Percentiles rank a stretch among this genome's conserved stretches.
These are phyloP conservation scores for Blastocystis sp. DNA, from an alignment of 352 stramenopile species.

Conservation along the genomic window DNA sequence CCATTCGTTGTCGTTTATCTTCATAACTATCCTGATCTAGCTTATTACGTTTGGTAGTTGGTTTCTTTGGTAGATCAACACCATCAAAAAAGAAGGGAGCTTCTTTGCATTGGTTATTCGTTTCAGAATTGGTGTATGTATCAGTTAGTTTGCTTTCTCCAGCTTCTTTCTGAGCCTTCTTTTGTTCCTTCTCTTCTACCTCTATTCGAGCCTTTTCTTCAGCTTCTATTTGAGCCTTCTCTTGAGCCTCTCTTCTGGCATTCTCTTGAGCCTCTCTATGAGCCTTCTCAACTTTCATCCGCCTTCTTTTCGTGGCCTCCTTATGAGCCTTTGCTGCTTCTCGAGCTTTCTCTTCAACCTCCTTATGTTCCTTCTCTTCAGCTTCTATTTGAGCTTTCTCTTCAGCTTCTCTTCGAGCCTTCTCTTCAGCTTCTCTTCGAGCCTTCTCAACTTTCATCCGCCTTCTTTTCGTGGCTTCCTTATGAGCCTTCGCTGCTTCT, in stretches of 20 bases:
- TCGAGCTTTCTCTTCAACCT: background rate
- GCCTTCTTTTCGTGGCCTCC: background rate
- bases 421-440: background rate
- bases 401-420: conserved; percentile 3
- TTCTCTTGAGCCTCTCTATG: background rate
- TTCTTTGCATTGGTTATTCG: background rate
- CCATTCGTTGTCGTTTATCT: background rate
- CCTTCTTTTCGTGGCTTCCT: background rate
- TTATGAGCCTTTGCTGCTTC: background rate
- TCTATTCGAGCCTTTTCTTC: background rate
- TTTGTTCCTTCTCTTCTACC: background rate
- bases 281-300: too few relatives aligned
- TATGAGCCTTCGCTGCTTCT: background rate
- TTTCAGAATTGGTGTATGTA: background rate
- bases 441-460: too few relatives aligned
- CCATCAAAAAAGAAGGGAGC: too few relatives aligned
- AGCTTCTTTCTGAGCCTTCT: background rate
- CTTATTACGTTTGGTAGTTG: background rate
- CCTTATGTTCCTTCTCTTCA: background rate
- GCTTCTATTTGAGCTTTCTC: background rate
- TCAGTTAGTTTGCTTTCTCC: background rate
- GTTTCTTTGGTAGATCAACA: background rate
- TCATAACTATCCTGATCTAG: background rate
- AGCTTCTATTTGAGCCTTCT: background rate
- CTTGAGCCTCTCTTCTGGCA: background rate